Conservation (phyloP, 2,329 filamentous ascomycete species). For the Rugonectria rugulosa region DNA sequence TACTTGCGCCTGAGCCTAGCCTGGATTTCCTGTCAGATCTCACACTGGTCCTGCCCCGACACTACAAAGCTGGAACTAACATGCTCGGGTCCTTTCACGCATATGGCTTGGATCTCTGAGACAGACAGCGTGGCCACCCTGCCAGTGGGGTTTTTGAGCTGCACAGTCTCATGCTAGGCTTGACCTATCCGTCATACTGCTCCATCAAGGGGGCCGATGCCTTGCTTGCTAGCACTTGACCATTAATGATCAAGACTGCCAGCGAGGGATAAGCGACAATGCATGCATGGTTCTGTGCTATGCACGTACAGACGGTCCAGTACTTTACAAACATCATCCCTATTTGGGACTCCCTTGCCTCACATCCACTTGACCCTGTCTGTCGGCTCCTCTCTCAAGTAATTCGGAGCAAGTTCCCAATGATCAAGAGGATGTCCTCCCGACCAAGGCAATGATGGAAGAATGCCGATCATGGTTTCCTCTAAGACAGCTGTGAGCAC, state of each 20-base stretch:
- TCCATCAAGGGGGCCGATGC: constrained; percentile 16
- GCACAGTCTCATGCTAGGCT: constrained; percentile 18
- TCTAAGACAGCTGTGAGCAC: no score
- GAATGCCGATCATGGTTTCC: no score
- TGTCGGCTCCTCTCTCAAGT: neutral
- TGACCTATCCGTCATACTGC: constrained; percentile 35
- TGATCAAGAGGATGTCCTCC: no score
- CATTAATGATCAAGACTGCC: constrained; percentile 17
- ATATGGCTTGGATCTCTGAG: constrained; percentile 13
- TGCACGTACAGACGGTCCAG: constrained; percentile 22
- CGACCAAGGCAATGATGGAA: no score
- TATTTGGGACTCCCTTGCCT: constrained; percentile 22
- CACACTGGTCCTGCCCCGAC: constrained; percentile 23
- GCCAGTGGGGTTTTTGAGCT: constrained; percentile 20
- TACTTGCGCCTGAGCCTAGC: no score
- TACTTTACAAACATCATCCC: constrained; percentile 19
- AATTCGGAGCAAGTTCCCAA: neutral
- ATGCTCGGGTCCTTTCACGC: constrained; percentile 14
- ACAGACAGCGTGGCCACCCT: constrained; percentile 23
- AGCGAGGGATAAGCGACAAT: constrained; percentile 12
- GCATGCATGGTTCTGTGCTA: no score
- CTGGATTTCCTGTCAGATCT: constrained; percentile 31
- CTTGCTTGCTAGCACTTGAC: neutral
- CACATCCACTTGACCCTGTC: neutral
- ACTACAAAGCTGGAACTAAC: constrained; percentile 19